Base-by-base conservation (phyloP, 306 rosid species). In the Quercus suber region DNA sequence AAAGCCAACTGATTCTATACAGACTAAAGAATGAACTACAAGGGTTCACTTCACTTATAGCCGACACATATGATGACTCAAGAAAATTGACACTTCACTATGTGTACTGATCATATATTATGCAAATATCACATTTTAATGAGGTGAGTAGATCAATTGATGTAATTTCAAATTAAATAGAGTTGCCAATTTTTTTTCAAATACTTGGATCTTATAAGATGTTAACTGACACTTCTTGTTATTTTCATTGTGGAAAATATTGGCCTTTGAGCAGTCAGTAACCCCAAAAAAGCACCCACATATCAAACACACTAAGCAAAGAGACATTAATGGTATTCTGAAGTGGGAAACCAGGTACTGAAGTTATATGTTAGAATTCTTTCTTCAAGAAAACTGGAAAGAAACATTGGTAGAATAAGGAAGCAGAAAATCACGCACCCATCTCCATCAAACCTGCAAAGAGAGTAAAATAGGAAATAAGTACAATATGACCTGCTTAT, bases 401-500 rank as follows among this genome's bases (percentile, higher is more conserved):
- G 67, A 80, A 76, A 74, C 37, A 15, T 68, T 17, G 31, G 74
- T 67, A 49, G 80, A 69, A 73, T 56, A 60, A 45, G 37, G 64
- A 63, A 59, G 76, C 52, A 76, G 78, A 77, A 76, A 78, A 59
- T 27, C 80, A 87, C 98, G 23, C 73, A 95, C 98, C 98, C 99
- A 83, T 95, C 99, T 84, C 99, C 99, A 81, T 95, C 99, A 81
- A 92, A 92, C 98, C 99, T 95, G 93, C 85, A 88, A 45, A 79
- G 51, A 67, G n/a, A 82, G 69, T 23, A 71, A 78, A 21, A 82
- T 81, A 64, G 61, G 49, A 17, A 55, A 74, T 83, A 79, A 90
- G 86, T 64, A 68, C 72, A 81, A 57, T 61, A 77, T 73, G 71
- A 73, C 51, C 56, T 52, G 12, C 18, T n/a, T 43, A 69, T 51